Base-by-base conservation (phyloP, 768 basidiomycete species). In the Chalciporus pseudorubinellus region DNA sequence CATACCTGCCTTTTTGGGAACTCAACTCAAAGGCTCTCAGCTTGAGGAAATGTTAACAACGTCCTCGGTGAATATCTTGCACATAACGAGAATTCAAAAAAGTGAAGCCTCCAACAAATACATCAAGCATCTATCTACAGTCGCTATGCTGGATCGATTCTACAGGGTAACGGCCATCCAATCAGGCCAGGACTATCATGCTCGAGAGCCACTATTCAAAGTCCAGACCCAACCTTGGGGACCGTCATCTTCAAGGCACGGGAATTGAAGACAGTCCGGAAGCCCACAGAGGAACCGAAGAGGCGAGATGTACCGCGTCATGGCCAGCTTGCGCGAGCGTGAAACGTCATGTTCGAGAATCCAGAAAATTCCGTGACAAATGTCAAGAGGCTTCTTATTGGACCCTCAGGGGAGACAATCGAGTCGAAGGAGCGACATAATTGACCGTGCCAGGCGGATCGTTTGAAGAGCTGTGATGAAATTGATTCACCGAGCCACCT, bases 1-100 rank as follows among this genome's bases (percentile, higher is more conserved):
- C 36, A n/a, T 18, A 46, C 50, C 51, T 64, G 50, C 63, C 64
- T 61, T 63, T 63, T 64, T 40, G 29, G 64, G 60, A 51, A 53
- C 39, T 42, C 31, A 13, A 36, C 45, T 45, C 46, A 14, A 26
- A 26, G n/a, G 7, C 24, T 24, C 7, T 24, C 24, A n/a, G n/a
- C n/a, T n/a, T 26, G 7, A 26, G 26, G 26, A 26, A 26, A 26
- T 26, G 26, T 7, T 6, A 6, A 26, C 24, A n/a, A n/a, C n/a
- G n/a, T n/a, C n/a, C 24, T 26, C 38, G 12, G 22, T 24, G 19
- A 11, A n/a, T 20, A 18, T 39, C 18, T 13, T 13, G 10, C 29
- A 31, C 29, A 31, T 31, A 12, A 4, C 9, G 26, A 33, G 16
- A 34, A 7, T 34, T 33, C 10, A 33, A 33, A n/a, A n/a, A 34